phyloP scores from a whole-genome alignment of 176 grass and related monocot genomes.

The Chrysopogon serrulatus region DNA sequence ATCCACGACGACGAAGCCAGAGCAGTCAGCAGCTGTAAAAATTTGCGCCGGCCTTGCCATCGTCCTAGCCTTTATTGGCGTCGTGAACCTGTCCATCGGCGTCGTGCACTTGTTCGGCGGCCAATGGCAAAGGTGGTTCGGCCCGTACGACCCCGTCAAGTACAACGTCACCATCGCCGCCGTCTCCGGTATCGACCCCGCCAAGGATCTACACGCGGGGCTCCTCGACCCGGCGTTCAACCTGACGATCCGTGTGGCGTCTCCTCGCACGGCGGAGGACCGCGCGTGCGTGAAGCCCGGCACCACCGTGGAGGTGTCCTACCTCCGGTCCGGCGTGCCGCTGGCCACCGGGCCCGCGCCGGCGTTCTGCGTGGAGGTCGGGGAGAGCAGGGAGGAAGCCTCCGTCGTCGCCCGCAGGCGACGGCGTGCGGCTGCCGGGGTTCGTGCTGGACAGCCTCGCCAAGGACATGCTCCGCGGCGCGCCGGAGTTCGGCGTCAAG shows the following conservation, averaged over 20 bases:
- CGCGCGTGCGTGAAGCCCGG: background rate
- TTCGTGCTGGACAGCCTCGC: background rate
- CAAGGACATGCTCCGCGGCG: background rate
- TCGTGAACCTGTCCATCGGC: too few species aligned
- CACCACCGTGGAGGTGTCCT: background rate
- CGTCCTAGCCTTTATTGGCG: too few species aligned
- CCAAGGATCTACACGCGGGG: background rate
- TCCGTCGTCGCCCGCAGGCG: background rate
- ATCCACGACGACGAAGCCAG: too few species aligned
- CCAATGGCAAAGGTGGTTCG: too few species aligned
- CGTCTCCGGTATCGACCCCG: background rate
- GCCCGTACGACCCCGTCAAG: background rate
- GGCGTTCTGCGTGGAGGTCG: background rate
- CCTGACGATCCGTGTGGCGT: background rate
- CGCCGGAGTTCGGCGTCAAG: background rate
- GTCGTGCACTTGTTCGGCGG: too few species aligned
- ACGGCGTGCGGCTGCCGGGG: background rate
- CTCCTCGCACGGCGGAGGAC: background rate
- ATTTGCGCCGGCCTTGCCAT: too few species aligned
- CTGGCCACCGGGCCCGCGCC: background rate
- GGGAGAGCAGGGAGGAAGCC: too few species aligned
- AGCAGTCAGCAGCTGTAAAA: too few species aligned
- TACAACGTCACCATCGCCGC: background rate
- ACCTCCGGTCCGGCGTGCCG: background rate
- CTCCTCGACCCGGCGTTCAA: background rate